These are phyloP conservation scores for Citrus trifoliata DNA, from an alignment of 345 rosid genomes.

Conservation along the genomic window DNA sequence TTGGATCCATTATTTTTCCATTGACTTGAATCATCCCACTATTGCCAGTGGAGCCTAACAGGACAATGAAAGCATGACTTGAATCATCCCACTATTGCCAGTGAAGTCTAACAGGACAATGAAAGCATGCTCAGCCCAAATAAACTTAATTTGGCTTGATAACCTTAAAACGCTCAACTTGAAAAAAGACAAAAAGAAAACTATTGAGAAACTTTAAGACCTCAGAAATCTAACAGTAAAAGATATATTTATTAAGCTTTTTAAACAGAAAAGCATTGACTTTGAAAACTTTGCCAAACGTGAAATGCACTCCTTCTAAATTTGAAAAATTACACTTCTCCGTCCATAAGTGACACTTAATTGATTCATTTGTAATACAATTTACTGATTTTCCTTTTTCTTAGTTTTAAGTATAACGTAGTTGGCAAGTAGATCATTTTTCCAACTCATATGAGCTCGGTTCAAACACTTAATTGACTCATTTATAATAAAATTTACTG, in stretches of 20 bases:
- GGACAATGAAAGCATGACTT: background rate
- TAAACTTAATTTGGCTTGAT: background rate
- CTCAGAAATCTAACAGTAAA: too few relatives aligned
- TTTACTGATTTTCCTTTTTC: too few relatives aligned
- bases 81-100: background rate
- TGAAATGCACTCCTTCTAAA: background rate
- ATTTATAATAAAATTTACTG: too few relatives aligned
- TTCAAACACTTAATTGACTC: background rate
- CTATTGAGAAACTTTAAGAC: background rate
- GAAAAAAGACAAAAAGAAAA: background rate
- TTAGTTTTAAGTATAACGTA: too few relatives aligned
- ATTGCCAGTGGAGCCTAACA: conserved; percentile 4
- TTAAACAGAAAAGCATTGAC: background rate
- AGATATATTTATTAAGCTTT: background rate
- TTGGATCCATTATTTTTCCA: background rate
- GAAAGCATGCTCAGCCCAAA: background rate
- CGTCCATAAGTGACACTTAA: background rate
- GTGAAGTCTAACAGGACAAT: conserved; percentile 2
- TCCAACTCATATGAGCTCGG: too few relatives aligned
- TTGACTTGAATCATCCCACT: background rate
- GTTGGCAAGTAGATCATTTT: too few relatives aligned
- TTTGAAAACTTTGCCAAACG: background rate
- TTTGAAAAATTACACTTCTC: background rate
- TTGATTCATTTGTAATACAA: background rate
- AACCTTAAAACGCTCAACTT: background rate